Percentiles rank a stretch among this genome's conserved stretches.
Evolutionary conservation across 495 filamentous ascomycete genomes (phyloP).

Genomic region (Patellaria atrata): DNA sequence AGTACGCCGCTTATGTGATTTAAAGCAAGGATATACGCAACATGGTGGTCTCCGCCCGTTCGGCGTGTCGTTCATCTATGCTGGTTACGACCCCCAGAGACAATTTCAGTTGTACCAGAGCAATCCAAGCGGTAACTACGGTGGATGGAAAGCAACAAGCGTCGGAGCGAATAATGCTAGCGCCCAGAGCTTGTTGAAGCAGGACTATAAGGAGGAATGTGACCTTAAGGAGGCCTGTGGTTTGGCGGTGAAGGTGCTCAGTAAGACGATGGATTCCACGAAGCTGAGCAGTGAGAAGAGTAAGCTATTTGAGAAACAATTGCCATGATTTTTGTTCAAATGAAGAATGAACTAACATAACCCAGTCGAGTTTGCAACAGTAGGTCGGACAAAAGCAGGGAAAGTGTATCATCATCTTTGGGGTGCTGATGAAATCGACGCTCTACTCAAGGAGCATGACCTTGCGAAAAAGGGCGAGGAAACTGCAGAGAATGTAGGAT

Average conservation of each 20-base stretch:
- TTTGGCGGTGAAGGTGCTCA: slow-evolving; percentile 95
- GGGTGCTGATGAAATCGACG: slow-evolving; percentile 92
- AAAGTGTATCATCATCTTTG: slow-evolving; percentile 97
- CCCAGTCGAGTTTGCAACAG: slow-evolving; percentile 93
- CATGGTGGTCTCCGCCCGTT: slow-evolving; percentile 96
- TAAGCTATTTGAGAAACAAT: slow-evolving; percentile 31
- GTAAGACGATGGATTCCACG: slow-evolving; percentile 99
- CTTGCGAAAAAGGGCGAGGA: slow-evolving; percentile 75
- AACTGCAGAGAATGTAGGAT: too few species aligned
- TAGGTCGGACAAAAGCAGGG: slow-evolving; percentile 84
- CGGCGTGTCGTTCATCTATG: slow-evolving; percentile 98
- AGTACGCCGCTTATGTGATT: slow-evolving; percentile 87
- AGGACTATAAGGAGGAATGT: slow-evolving; percentile 98
- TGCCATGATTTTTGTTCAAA: not conserved
- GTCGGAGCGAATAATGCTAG: slow-evolving; percentile 96
- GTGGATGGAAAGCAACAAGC: slow-evolving; percentile 97
- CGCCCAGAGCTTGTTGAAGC: slow-evolving; percentile 93
- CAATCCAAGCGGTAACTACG: slow-evolving; percentile 99
- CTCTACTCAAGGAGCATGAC: slow-evolving; percentile 86
- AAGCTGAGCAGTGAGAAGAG: slow-evolving; percentile 98
- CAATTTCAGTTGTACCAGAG: slow-evolving; percentile 99
- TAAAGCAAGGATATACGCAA: slow-evolving; percentile 99
- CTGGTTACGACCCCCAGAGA: slow-evolving; percentile 84
- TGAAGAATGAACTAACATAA: slow-evolving; percentile 13
- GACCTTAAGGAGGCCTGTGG: slow-evolving; percentile 91